Percentiles rank a stretch among this genome's conserved stretches.
phyloP scores from a whole-genome alignment of 306 rosid species.

The barrel medic (Medicago truncatula) region MtrunA17r5.0-ANR NC_053042.1:6898501-6899000 shows the following conservation, averaged over 20 bases:
- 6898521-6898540: slow-evolving; percentile 24
- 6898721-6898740: not conserved
- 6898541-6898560: not conserved
- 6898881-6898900: not conserved
- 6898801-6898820: slow-evolving; percentile 37
- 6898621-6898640: not conserved
- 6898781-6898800: slow-evolving; percentile 44
- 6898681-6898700: not conserved
- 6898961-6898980: not conserved
- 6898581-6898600: slow-evolving; percentile 1
- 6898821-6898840: not conserved
- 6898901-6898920: not conserved
- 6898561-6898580: slow-evolving; percentile 5
- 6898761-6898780: slow-evolving; percentile 38
- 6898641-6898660: slow-evolving; percentile 24
- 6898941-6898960: not conserved
- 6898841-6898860: not conserved
- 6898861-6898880: not conserved
- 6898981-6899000: not conserved
- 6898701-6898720: slow-evolving; percentile 18
- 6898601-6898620: not conserved
- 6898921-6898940: not conserved
- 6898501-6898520: slow-evolving; percentile 36
- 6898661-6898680: slow-evolving; percentile 22
- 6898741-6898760: not conserved